phyloP scores from a whole-genome alignment of 2,329 filamentous ascomycete species.

The Hyphodiscus sp. region DNA sequence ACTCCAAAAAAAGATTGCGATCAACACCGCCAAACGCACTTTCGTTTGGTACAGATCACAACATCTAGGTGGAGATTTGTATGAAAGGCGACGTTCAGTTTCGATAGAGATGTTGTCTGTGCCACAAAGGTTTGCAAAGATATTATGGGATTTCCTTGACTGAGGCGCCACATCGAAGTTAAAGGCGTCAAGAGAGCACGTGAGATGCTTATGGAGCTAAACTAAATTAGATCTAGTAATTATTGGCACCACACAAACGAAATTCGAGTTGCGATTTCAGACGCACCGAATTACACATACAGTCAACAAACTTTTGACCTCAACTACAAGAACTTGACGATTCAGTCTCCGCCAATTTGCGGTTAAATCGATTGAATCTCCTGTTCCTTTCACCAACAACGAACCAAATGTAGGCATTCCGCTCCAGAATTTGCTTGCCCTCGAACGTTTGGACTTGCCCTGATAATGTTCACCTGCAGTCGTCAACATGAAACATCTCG shows the following conservation, averaged over 20 bases:
- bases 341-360: constrained; percentile 97
- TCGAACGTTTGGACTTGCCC: constrained; percentile 2
- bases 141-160: constrained; percentile 1
- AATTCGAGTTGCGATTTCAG: neutral
- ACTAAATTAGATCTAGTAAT: too few species aligned
- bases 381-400: constrained; percentile 47
- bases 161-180: neutral
- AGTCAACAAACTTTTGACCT: neutral
- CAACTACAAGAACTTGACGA: constrained; percentile 64
- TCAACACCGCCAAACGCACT: constrained; percentile 16
- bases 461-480: constrained; percentile 31
- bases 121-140: neutral
- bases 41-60: constrained; percentile 10
- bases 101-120: neutral
- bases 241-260: neutral
- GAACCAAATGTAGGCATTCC: constrained; percentile 22
- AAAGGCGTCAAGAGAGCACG: neutral
- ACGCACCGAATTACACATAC: neutral
- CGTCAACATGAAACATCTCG: constrained; percentile 98
- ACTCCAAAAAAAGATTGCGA: constrained; percentile 1
- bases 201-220: too few species aligned
- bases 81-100: neutral
- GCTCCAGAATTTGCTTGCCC: constrained; percentile 4
- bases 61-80: constrained; percentile 2
- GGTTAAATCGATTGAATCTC: constrained; percentile 99